Evolutionary conservation across 2,329 filamentous ascomycete species (phyloP).

Genomic region (Beauveria australis): DNA sequence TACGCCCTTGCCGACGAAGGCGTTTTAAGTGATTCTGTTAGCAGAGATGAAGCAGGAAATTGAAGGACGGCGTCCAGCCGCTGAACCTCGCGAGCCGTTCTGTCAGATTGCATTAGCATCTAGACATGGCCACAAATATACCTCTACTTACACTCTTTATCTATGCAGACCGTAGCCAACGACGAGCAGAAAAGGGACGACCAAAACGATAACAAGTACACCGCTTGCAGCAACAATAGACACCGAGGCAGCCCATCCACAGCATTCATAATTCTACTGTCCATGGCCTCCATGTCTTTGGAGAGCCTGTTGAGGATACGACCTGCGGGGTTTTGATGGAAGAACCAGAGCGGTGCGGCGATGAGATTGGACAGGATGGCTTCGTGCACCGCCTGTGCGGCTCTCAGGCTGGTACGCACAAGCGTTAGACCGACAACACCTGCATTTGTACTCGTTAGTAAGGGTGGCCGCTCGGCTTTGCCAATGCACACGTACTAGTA

Average conservation of each 20-base stretch:
- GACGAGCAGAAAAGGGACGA: not conserved
- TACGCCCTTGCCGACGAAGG: not conserved
- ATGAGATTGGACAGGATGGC: not conserved
- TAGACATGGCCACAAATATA: not conserved
- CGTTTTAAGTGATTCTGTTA: not conserved
- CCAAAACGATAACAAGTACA: not conserved
- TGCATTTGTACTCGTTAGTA: too few relatives aligned
- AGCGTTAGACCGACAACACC: not conserved
- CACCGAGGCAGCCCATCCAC: slow-evolving; percentile 1
- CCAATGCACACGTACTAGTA: not conserved
- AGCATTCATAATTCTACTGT: slow-evolving; percentile 6
- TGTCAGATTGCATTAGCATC: not conserved
- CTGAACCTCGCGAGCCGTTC: slow-evolving; percentile 2
- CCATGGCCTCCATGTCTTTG: slow-evolving; percentile 2
- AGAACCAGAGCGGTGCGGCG: slow-evolving; percentile 8
- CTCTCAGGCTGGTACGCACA: not conserved
- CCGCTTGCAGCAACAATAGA: slow-evolving; percentile 1
- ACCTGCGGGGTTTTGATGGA: slow-evolving; percentile 3
- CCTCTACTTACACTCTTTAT: not conserved
- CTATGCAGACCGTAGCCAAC: not conserved
- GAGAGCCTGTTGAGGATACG: slow-evolving; percentile 6
- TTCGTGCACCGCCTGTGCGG: not conserved
- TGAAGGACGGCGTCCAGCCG: slow-evolving; percentile 2
- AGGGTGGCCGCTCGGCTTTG: too few relatives aligned
- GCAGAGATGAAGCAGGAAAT: not conserved